A percentile compares a stretch with the other conserved stretches of the same genome.
Evolutionary conservation across 306 rosid genomes (phyloP).

Genomic region (Spatholobus suberectus): DNA sequence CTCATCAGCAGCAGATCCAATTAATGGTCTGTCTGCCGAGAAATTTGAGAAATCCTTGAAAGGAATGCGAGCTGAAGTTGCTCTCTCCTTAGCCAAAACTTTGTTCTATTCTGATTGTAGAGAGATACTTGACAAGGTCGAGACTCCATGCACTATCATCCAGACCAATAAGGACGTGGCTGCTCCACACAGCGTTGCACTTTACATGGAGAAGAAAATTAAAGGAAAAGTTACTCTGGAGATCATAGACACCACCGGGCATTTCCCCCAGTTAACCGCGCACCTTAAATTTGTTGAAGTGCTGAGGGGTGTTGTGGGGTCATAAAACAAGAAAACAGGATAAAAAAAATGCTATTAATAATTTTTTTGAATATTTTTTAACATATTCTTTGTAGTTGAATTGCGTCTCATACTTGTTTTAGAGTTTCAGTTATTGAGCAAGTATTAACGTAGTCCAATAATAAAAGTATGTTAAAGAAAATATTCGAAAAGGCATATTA

Average conservation of each 20-base stretch:
- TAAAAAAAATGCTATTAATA: no score
- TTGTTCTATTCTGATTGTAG: conserved; percentile 63
- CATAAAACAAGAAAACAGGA: not conserved
- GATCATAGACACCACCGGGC: conserved; percentile 55
- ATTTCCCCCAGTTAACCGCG: conserved; percentile 76
- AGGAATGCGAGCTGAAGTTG: conserved; percentile 57
- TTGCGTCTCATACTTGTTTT: no score
- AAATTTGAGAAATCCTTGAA: conserved; percentile 49
- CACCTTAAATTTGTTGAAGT: conserved; percentile 62
- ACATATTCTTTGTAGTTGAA: no score
- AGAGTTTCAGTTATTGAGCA: no score
- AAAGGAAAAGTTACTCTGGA: conserved; percentile 53
- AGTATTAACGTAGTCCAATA: no score
- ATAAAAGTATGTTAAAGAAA: no score
- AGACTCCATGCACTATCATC: conserved; percentile 63
- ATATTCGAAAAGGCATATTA: no score
- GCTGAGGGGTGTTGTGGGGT: conserved; percentile 45
- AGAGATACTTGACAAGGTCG: conserved; percentile 7
- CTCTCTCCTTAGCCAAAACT: conserved; percentile 53
- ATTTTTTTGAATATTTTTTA: no score
- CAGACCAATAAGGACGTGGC: conserved; percentile 53
- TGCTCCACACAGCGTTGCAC: conserved; percentile 59
- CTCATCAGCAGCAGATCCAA: conserved; percentile 45
- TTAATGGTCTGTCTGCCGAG: conserved; percentile 50
- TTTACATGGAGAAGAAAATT: conserved; percentile 63